phyloP scores from a whole-genome alignment of 306 rosid genomes.

The Acacia confusa region DNA sequence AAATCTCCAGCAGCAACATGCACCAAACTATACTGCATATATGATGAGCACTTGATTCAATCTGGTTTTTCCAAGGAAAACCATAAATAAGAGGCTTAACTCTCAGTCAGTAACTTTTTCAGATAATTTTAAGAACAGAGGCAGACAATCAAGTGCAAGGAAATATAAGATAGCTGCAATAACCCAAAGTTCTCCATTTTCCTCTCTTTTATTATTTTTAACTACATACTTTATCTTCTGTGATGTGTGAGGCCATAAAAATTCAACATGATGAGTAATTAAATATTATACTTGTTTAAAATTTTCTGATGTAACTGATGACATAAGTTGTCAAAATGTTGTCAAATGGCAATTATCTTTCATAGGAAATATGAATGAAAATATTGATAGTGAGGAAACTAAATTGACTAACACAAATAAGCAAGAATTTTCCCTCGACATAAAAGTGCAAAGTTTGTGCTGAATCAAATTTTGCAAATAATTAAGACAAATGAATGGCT shows the following conservation, averaged over 20 bases:
- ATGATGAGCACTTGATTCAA: slow-evolving; percentile 49
- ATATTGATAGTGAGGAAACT: neutral
- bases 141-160: neutral
- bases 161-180: neutral
- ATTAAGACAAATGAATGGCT: neutral
- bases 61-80: slow-evolving; percentile 36
- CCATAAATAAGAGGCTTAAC: slow-evolving; percentile 34
- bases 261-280: no score
- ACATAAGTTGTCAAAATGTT: no score
- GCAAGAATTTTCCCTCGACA: neutral
- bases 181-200: neutral
- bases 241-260: no score
- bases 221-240: no score
- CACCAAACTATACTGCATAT: slow-evolving; percentile 83
- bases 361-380: no score
- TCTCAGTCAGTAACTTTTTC: slow-evolving; percentile 6
- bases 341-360: no score
- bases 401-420: neutral
- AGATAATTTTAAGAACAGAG: neutral
- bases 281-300: no score
- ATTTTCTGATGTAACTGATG: no score
- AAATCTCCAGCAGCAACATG: slow-evolving; percentile 97
- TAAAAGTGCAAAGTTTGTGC: neutral
- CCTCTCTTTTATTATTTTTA: no score
- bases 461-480: neutral